phyloP scores from a whole-genome alignment of 2,329 filamentous ascomycete genomes.

The Colletotrichum sp. region DNA sequence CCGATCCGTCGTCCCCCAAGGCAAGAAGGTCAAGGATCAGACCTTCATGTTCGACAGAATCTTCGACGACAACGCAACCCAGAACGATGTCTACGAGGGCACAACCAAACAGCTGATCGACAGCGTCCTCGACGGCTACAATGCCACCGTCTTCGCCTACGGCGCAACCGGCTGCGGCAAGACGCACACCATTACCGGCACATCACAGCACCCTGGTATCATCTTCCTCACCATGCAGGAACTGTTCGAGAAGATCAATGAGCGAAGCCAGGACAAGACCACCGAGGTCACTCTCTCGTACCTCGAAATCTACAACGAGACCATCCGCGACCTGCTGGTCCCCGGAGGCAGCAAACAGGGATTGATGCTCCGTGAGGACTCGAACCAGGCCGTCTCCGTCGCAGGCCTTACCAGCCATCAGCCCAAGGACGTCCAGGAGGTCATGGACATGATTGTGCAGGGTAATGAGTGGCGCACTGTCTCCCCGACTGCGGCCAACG shows the following conservation, averaged over 20 bases:
- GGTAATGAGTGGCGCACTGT: slow-evolving; percentile 96
- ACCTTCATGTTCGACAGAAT: slow-evolving; percentile 96
- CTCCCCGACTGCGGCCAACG: slow-evolving; percentile 95
- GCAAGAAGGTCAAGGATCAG: slow-evolving; percentile 95
- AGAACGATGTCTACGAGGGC: slow-evolving; percentile 92
- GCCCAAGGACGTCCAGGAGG: slow-evolving; percentile 89
- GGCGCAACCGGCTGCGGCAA: slow-evolving; percentile 98
- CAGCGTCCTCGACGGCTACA: slow-evolving; percentile 95
- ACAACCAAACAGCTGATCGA: slow-evolving; percentile 91
- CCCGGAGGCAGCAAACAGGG: slow-evolving; percentile 82
- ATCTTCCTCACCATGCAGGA: slow-evolving; percentile 99
- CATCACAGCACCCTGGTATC: slow-evolving; percentile 89
- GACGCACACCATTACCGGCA: slow-evolving; percentile 96
- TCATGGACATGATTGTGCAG: slow-evolving; percentile 98
- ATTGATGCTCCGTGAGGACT: slow-evolving; percentile 92
- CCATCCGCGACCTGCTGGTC: slow-evolving; percentile 92
- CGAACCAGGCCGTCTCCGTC: slow-evolving; percentile 90
- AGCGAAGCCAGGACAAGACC: slow-evolving; percentile 82
- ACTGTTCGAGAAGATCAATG: slow-evolving; percentile 93
- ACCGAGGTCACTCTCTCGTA: slow-evolving; percentile 94
- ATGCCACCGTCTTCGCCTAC: slow-evolving; percentile 98
- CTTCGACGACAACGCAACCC: slow-evolving; percentile 93
- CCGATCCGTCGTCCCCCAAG: slow-evolving; percentile 77
- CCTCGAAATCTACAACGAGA: slow-evolving; percentile 99
- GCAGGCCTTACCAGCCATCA: slow-evolving; percentile 89